Base-by-base conservation (phyloP, 1,284 basidiomycete genomes). In the Meira nashicola region DNA sequence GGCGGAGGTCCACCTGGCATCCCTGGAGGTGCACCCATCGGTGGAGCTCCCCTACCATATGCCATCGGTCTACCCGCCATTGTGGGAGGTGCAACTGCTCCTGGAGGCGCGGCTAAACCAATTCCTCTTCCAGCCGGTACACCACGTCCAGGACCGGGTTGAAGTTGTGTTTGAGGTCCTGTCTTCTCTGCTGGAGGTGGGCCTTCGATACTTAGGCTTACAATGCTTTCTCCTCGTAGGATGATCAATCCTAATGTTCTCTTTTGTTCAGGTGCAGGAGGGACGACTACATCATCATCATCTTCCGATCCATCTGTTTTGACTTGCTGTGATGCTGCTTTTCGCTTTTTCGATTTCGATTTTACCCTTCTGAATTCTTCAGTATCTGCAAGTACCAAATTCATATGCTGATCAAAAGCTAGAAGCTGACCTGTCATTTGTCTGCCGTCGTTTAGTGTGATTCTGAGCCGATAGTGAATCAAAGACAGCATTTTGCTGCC, bases 341-440 rank as follows among this genome's bases (percentile, higher is more conserved):
- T 67, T 40, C 62, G 61, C 60, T 72, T 72, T 47, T 51, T 57
- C 10, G 55, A 40, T 39, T 70, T 71, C 2, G 70, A 67, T 56
- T 76, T 76, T 57, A 76, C 59, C 55, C 70, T 65, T 25, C 75
- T 67, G 44, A 74, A 77, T 56, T 77, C 75, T 61, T 77, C 72
- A 19, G 74, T 95, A 71, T 98, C 94, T 12, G 93, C 92, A 57
- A 99, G 83, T 54, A 99, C 95, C 70, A 99, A 84, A 82, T 99
- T 99, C 94, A 98, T 98, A 82, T 98, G 95, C 76, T 90, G 88
- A 83, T 99, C 95, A 79, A 97, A 99, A 54, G 95, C 95, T 76
- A 99, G 88, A 89, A 98, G 94, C 82, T 97, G 95, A 50, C 95
- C 95, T 47, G 90, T 91, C 71, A 98, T 83, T 60, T 90, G 86